Evolutionary conservation across 352 stramenopile species (phyloP).

Genomic region (Globisporangium cylindrosporum): DNA sequence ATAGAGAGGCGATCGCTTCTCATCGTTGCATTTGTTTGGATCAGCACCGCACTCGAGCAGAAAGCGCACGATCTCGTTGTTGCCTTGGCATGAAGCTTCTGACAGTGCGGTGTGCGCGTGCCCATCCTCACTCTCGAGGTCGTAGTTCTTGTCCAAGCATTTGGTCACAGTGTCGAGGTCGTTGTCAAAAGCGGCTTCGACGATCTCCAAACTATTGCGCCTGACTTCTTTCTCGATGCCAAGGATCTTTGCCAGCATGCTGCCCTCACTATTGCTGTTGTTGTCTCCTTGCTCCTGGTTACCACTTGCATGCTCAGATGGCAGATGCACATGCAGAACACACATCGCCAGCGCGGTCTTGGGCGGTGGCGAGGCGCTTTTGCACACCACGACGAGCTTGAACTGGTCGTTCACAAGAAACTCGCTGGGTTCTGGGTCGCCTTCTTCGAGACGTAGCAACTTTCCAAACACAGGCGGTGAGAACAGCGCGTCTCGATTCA

Average conservation of each 20-base stretch:
- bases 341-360: slow-evolving; percentile 66
- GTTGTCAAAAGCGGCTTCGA: slow-evolving; percentile 89
- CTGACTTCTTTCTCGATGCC: slow-evolving; percentile 59
- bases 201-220: slow-evolving; percentile 76
- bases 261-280: slow-evolving; percentile 13
- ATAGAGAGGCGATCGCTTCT: slow-evolving; percentile 79
- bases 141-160: slow-evolving; percentile 84
- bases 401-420: slow-evolving; percentile 87
- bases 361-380: slow-evolving; percentile 35
- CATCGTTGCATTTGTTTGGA: slow-evolving; percentile 86
- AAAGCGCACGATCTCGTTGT: slow-evolving; percentile 60
- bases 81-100: slow-evolving; percentile 84
- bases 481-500: slow-evolving; percentile 68
- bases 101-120: slow-evolving; percentile 85
- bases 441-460: slow-evolving; percentile 40
- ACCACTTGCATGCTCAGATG: slow-evolving; percentile 9
- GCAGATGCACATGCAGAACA: slow-evolving; percentile 46
- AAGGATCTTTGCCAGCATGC: slow-evolving; percentile 40
- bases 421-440: slow-evolving; percentile 45
- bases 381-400: slow-evolving; percentile 77
- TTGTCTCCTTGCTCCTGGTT: slow-evolving; percentile 11
- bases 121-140: slow-evolving; percentile 83
- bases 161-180: slow-evolving; percentile 69
- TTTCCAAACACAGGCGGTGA: slow-evolving; percentile 52
- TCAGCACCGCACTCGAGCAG: slow-evolving; percentile 79